phyloP scores from a whole-genome alignment of 352 stramenopile genomes.

The Globisporangium cystogenes region DNA sequence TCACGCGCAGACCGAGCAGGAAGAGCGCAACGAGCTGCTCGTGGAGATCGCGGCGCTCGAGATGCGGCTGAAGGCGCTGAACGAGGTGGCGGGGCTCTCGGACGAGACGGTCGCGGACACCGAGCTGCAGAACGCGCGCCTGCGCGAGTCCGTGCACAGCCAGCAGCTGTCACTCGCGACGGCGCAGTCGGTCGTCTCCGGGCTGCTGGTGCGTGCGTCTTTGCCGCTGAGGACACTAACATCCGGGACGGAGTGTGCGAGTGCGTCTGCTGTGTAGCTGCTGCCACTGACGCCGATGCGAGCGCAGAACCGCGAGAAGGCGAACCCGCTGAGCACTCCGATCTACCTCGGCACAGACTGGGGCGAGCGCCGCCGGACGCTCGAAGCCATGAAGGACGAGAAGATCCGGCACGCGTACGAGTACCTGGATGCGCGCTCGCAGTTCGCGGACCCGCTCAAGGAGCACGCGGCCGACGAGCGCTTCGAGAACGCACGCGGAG shows the following conservation, averaged over 20 bases:
- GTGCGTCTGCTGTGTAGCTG: too few relatives aligned
- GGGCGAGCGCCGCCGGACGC: slow-evolving; percentile 18
- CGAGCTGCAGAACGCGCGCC: slow-evolving; percentile 16
- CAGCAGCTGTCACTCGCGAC: slow-evolving; percentile 29
- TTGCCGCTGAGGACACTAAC: too few relatives aligned
- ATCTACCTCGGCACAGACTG: slow-evolving; percentile 35
- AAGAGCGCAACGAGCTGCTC: slow-evolving; percentile 32
- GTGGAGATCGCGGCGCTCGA: slow-evolving; percentile 27
- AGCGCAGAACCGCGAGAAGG: slow-evolving; percentile 3
- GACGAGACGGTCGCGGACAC: slow-evolving; percentile 13
- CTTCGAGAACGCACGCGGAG: slow-evolving; percentile 33
- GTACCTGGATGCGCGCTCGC: slow-evolving; percentile 38
- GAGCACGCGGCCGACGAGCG: slow-evolving; percentile 30
- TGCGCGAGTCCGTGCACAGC: slow-evolving; percentile 24
- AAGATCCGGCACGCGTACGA: slow-evolving; percentile 30
- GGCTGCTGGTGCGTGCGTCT: slow-evolving; percentile 15
- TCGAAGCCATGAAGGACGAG: slow-evolving; percentile 26
- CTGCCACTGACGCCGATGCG: too few relatives aligned
- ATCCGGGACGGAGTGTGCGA: not conserved
- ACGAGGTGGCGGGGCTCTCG: slow-evolving; percentile 21
- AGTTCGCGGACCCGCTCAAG: slow-evolving; percentile 29
- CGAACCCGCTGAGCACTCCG: slow-evolving; percentile 28
- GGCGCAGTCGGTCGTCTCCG: slow-evolving; percentile 30
- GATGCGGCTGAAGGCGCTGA: slow-evolving; percentile 23
- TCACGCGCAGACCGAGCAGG: slow-evolving; percentile 8